phyloP scores from a whole-genome alignment of 179 eudicot genomes.

The Silene noctiflora region DNA sequence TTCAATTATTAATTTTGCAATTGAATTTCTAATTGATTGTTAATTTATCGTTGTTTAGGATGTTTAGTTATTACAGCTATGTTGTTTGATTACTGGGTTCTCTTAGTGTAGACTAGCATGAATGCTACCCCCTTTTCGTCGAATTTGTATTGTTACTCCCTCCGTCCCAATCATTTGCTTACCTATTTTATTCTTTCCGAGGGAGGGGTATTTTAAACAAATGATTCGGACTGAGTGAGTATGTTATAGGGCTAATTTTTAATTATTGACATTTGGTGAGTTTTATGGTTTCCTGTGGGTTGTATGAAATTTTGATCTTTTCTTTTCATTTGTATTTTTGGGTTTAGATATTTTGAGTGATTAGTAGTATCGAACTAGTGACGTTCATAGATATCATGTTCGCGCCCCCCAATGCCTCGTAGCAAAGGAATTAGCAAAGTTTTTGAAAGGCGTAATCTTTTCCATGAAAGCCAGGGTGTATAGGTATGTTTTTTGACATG shows the following conservation, averaged over 20 bases:
- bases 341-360: background rate
- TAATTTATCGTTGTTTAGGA: background rate
- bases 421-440: background rate
- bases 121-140: background rate
- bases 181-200: background rate
- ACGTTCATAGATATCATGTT: no score
- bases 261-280: background rate
- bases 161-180: background rate
- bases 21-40: background rate
- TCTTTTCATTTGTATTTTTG: background rate
- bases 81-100: conserved; percentile 9
- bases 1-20: background rate
- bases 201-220: background rate
- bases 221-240: background rate
- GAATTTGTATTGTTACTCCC: background rate
- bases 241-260: background rate
- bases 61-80: background rate
- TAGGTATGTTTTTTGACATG: no score
- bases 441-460: background rate
- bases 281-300: background rate
- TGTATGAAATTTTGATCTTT: background rate
- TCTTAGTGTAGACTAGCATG: background rate
- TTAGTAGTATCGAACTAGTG: background rate
- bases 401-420: background rate
- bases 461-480: background rate